Base-by-base conservation (phyloP, 495 filamentous ascomycete genomes). In the Tuber aestivum region DNA sequence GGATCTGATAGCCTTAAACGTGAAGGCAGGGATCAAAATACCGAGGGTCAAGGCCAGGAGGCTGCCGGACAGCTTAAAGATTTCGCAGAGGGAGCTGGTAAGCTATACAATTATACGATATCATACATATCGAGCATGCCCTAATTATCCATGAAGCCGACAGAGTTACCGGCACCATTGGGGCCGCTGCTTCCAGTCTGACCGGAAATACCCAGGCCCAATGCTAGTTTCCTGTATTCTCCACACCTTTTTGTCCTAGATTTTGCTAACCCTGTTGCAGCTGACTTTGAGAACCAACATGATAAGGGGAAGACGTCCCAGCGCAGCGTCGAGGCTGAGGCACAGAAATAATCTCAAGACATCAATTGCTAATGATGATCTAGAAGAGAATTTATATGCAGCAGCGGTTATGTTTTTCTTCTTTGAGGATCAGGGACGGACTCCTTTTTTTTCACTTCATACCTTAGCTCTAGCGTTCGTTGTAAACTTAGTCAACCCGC, bases 291-390 rank as follows among this genome's bases (percentile, higher is more conserved):
- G 70, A 81, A 88, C 69, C 86, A 91, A 83, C 95, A 97, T 80
- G 94, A 96, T 82, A 84, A 88, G 79, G 95, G 94, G 45, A 97
- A 97, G 89, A 94, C 92, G 38, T 86, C 88, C 82, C 91, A 97
- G 87, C 87, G 94, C 20, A 91, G 94, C 72, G 94, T 91, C 18
- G 94, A 97, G 89, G 84, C 86, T 38, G 94, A 97, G 83, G 89
- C 97, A 74, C 84, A 89, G 79, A 94, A 72, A 65, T 79, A 75
- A 69, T 32, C 35, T 27, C 40, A 38, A 68, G 16, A 8, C 9
- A 14, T 32, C 50, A 61, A 61, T n/a, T 50, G 23, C 48, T n/a
- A 9, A 12, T 61, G 14, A 27, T 42, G 48, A 35, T n/a, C 21
- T 41, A 70, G 35, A 74, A 71, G 38, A n/a, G 1, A 68, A 48